phyloP scores from a whole-genome alignment of 2,329 filamentous ascomycete species.

The Ophiocordyceps australis region DNA sequence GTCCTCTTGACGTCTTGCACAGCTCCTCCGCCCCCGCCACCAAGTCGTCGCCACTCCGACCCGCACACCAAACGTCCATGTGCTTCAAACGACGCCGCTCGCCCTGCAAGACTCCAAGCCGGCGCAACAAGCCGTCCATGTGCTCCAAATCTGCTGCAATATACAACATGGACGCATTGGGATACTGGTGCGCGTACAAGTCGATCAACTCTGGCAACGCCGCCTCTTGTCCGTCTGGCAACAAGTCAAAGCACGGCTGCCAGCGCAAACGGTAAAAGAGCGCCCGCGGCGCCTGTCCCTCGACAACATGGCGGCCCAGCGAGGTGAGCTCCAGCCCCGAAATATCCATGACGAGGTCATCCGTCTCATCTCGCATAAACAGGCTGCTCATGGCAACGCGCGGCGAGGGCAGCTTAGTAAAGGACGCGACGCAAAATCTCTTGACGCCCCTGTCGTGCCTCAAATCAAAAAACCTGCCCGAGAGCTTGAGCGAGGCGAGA shows the following conservation, averaged over 20 bases:
- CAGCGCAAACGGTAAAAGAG: slow-evolving; percentile 8
- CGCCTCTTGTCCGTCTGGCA: slow-evolving; percentile 4
- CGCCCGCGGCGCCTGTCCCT: slow-evolving; percentile 5
- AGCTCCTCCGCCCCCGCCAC: slow-evolving; percentile 3
- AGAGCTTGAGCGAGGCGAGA: slow-evolving; percentile 6
- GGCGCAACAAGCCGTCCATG: slow-evolving; percentile 3
- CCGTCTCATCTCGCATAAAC: slow-evolving; percentile 5
- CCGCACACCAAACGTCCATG: slow-evolving; percentile 6
- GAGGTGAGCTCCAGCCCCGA: slow-evolving; percentile 7
- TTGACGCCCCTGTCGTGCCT: slow-evolving; percentile 2
- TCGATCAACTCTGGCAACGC: slow-evolving; percentile 5
- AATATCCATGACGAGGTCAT: slow-evolving; percentile 7
- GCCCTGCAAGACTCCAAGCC: slow-evolving; percentile 4
- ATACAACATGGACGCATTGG: slow-evolving; percentile 7
- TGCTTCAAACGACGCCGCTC: slow-evolving; percentile 6
- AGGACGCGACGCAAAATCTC: slow-evolving; percentile 6
- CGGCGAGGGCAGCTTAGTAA: slow-evolving; percentile 7
- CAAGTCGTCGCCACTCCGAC: slow-evolving; percentile 2
- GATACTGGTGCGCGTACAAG: slow-evolving; percentile 8
- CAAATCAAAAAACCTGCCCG: slow-evolving; percentile 6
- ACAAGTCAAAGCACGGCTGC: slow-evolving; percentile 8
- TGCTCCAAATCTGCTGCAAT: slow-evolving; percentile 4
- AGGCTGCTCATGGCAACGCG: slow-evolving; percentile 9
- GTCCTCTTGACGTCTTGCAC: slow-evolving; percentile 1
- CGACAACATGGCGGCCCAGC: slow-evolving; percentile 5